Conservation (phyloP, 2,329 filamentous ascomycete genomes). For the Pestalotiopsis fici region DNA sequence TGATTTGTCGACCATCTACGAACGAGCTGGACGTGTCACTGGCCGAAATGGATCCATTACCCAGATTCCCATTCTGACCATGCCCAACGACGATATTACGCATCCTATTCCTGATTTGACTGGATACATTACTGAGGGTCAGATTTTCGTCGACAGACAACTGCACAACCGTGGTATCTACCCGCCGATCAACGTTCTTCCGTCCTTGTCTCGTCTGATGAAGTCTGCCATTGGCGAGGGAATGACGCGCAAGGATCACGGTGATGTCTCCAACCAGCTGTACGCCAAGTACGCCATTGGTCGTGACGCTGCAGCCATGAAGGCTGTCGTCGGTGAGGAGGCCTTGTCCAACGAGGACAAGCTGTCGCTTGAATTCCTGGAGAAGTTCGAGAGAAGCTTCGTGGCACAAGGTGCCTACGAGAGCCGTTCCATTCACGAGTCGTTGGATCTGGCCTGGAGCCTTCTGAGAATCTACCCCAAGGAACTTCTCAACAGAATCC, state of each 20-base stretch:
- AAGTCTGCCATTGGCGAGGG: slow-evolving; percentile 99
- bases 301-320: slow-evolving; percentile 97
- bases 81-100: slow-evolving; percentile 99
- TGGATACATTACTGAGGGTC: slow-evolving; percentile 98
- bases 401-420: slow-evolving; percentile 93
- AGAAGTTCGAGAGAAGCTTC: slow-evolving; percentile 97
- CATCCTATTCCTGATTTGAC: slow-evolving; percentile 99
- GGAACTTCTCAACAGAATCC: slow-evolving; percentile 95
- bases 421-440: slow-evolving; percentile 87
- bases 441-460: slow-evolving; percentile 94
- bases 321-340: slow-evolving; percentile 98
- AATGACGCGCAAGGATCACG: slow-evolving; percentile 94
- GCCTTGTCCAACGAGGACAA: slow-evolving; percentile 95
- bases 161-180: slow-evolving; percentile 97
- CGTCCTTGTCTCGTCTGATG: slow-evolving; percentile 98
- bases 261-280: slow-evolving; percentile 98
- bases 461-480: slow-evolving; percentile 96
- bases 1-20: slow-evolving; percentile 99
- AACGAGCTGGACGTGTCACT: slow-evolving; percentile 95
- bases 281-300: slow-evolving; percentile 99
- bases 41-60: slow-evolving; percentile 98
- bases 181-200: slow-evolving; percentile 97
- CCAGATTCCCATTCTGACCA: slow-evolving; percentile 97
- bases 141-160: slow-evolving; percentile 95
- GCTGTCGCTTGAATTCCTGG: slow-evolving; percentile 94